phyloP scores from a whole-genome alignment of 169 alveolate species.

The Plasmodium reichenowi region DNA sequence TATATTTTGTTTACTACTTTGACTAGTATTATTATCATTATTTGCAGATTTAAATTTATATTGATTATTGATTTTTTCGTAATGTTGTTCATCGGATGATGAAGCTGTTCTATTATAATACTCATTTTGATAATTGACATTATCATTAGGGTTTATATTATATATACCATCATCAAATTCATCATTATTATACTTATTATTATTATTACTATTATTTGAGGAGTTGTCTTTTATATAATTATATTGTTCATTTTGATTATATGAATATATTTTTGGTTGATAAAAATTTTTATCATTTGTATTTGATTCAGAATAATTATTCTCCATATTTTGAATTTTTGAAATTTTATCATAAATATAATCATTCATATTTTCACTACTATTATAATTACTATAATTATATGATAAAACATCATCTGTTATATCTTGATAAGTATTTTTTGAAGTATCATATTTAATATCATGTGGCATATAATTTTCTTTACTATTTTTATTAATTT shows the following conservation, averaged over 20 bases:
- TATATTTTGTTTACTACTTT: background rate
- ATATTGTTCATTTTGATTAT: no score
- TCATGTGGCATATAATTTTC: no score
- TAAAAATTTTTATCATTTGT: no score
- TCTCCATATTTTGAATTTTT: no score
- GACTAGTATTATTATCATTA: slow-evolving; percentile 18
- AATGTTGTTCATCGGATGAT: background rate
- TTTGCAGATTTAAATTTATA: slow-evolving; percentile 11
- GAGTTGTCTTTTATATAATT: no score
- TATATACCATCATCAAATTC: background rate
- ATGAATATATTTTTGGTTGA: no score
- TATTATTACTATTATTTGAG: background rate
- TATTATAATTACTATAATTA: background rate
- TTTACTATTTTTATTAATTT: slow-evolving; percentile 1
- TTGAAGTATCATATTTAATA: no score
- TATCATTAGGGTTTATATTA: slow-evolving; percentile 36
- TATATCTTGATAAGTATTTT: no score
- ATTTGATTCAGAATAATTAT: no score
- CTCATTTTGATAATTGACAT: background rate
- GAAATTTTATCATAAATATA: background rate
- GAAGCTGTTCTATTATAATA: background rate
- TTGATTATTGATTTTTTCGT: slow-evolving; percentile 5
- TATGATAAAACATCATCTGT: background rate
- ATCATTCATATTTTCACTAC: background rate
- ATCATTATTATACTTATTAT: background rate